Base-by-base conservation (phyloP, 2,329 filamentous ascomycete genomes). In the Macrophomina tecta region DNA sequence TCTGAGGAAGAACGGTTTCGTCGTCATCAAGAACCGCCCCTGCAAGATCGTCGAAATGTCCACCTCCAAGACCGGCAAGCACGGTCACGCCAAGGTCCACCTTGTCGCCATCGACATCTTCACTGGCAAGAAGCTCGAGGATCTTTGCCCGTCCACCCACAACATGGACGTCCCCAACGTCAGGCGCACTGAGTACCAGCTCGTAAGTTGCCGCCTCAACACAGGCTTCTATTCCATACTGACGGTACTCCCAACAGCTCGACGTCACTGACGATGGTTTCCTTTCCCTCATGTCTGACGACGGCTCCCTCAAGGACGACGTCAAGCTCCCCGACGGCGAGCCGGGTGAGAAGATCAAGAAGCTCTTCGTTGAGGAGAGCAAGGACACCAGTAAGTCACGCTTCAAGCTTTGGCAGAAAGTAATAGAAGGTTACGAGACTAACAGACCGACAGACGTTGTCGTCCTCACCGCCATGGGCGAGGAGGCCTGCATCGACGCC, bases 1-100 rank as follows among this genome's bases (percentile, higher is more conserved):
- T 79, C 89, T 99, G 88, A 91, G 95, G 82, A 98, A 99, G 94
- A 97, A 96, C 90, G 94, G 95, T 74, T 91, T 91, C 88, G 95
- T 99, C 83, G 90, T 94, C 82, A 98, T 99, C 87, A 99, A 99
- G 91, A 86, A 87, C 85, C 95, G 95, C 78, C 96, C 95, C 78
- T 99, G 95, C 94, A 99, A 98, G 92, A 99, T 99, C 78, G 92
- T 98, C 83, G 95, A 99, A 81, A 99, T 99, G 96, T 97, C 93
- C 76, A 99, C 95, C 87, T 99, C 95, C 83, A 99, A 99, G 94
- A 99, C 95, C 75, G 95, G 95, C 86, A 99, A 99, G 93, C 95
- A 99, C 91, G 95, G 95, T 84, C 96, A 99, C 92, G 95, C 95
- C 86, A 99, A 99, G 91, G 95, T 99, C 82, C 94, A 99, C 86